Conservation (phyloP, 2,329 filamentous ascomycete genomes). For the Raffaelea deltoideospora region DNA sequence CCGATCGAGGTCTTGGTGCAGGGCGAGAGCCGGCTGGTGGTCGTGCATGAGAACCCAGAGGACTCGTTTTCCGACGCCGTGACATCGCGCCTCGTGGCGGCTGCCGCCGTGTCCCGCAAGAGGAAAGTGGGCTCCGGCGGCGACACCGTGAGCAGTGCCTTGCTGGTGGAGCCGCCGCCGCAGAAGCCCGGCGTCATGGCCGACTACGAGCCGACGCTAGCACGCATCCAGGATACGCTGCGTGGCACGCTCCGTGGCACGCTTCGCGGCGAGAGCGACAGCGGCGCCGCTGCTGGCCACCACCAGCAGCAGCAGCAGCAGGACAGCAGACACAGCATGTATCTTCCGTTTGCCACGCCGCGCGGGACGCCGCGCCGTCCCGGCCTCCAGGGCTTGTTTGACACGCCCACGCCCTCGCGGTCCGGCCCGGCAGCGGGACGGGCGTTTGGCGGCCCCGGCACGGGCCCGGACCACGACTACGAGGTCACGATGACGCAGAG, state of each 20-base stretch:
- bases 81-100: slow-evolving; percentile 13
- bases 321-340: too few relatives aligned
- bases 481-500: slow-evolving; percentile 14
- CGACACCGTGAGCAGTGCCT: slow-evolving; percentile 27
- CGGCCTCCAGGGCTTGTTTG: background rate
- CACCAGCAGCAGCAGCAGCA: background rate
- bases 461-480: slow-evolving; percentile 10
- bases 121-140: slow-evolving; percentile 18
- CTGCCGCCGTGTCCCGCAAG: slow-evolving; percentile 23
- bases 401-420: background rate
- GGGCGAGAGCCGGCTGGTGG: slow-evolving; percentile 39
- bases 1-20: slow-evolving; percentile 38
- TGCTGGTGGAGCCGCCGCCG: slow-evolving; percentile 37
- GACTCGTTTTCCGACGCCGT: slow-evolving; percentile 8
- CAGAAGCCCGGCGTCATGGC: slow-evolving; percentile 25
- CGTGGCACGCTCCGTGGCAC: slow-evolving; percentile 9
- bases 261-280: slow-evolving; percentile 14
- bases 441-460: background rate
- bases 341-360: background rate
- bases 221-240: background rate
- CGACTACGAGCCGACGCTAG: slow-evolving; percentile 30
- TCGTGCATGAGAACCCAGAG: slow-evolving; percentile 36
- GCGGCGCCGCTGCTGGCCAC: background rate
- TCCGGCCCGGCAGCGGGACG: background rate
- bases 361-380: background rate